Evolutionary conservation across 2,329 filamentous ascomycete genomes (phyloP).

Genomic region (Neonectria sp.): DNA sequence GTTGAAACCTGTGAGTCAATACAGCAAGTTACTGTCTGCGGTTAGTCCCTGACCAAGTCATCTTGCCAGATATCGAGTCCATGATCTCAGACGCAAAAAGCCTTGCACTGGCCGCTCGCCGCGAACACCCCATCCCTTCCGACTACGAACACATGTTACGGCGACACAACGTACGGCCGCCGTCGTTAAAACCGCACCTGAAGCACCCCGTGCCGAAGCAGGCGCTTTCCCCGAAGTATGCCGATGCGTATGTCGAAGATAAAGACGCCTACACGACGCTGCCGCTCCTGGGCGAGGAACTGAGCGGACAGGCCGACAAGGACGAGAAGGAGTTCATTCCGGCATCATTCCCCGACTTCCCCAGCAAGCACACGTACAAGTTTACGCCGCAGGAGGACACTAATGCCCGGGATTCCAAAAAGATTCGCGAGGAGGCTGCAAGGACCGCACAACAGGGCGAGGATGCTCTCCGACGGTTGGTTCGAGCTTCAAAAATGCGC

Average conservation of each 20-base stretch:
- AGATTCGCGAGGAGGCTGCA: slow-evolving; percentile 72
- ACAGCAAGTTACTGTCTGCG: too few species aligned
- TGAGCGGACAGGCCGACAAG: slow-evolving; percentile 73
- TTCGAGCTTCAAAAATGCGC: slow-evolving; percentile 74
- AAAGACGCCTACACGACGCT: slow-evolving; percentile 58
- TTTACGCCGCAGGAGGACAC: slow-evolving; percentile 69
- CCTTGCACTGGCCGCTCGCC: slow-evolving; percentile 64
- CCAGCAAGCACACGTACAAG: slow-evolving; percentile 75
- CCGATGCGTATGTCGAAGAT: slow-evolving; percentile 55
- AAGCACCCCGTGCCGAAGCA: slow-evolving; percentile 65
- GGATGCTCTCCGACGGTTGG: slow-evolving; percentile 71
- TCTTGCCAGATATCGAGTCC: slow-evolving; percentile 61
- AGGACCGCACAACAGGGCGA: slow-evolving; percentile 74
- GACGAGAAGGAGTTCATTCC: slow-evolving; percentile 71
- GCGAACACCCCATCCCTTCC: slow-evolving; percentile 67
- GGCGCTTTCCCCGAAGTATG: slow-evolving; percentile 57
- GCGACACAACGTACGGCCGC: slow-evolving; percentile 66
- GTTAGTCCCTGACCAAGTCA: slow-evolving; percentile 40
- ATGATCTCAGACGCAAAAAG: slow-evolving; percentile 65
- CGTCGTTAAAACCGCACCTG: slow-evolving; percentile 69
- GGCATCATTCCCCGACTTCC: slow-evolving; percentile 71
- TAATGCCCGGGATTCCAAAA: slow-evolving; percentile 66
- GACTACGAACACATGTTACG: slow-evolving; percentile 71
- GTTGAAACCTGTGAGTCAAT: slow-evolving; percentile 70
- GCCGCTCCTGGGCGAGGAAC: slow-evolving; percentile 66